Base-by-base conservation (phyloP, 2,329 filamentous ascomycete genomes). In the Fusarium zealandicum region DNA sequence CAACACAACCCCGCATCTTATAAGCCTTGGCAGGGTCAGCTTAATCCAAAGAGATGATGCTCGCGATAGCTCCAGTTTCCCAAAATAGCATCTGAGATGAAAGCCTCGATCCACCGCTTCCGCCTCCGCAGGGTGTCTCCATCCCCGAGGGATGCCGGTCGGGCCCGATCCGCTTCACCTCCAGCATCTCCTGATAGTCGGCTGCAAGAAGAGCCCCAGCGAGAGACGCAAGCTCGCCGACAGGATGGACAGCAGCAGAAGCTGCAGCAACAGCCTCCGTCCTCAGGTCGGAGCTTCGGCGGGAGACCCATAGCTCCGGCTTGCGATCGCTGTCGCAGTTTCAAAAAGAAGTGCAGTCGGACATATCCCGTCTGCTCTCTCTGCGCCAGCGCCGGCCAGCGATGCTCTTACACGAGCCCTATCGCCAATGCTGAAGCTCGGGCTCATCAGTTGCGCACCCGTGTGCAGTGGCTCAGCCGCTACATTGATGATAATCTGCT, bases 331-430 rank as follows among this genome's bases (percentile, higher is more conserved):
- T 79, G 76, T 60, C 75, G 76, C 38, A 72, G 68, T 57, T 76
- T 78, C 63, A 79, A 79, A 66, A 79, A 79, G 69, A 77, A 75
- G 51, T 79, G 77, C 60, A 77, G 73, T 38, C 70, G 75, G 31
- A 76, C 74, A 1, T 72, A 73, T 56, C 76, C 72, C 18, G 67
- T 68, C 12, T 79, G 77, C 61, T 69, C 71, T 5, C 68, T 76
- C 2, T 78, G 76, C 57, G 69, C 70, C 39, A 70, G 66, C 25
- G 73, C 75, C 9, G 75, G 73, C 14, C 69, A 75, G 36, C 69
- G 69, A 28, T 79, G 77, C 62, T 76, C 65, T 8, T 68, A 66
- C 40, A 60, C 61, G 33, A 68, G 57, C 69, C 43, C 73, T 67
- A 49, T 72, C 64, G 66, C 65, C 28, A 68, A 68, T 25, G 72